phyloP scores from a whole-genome alignment of 2,329 filamentous ascomycete genomes.

The Bertia moriformis region DNA sequence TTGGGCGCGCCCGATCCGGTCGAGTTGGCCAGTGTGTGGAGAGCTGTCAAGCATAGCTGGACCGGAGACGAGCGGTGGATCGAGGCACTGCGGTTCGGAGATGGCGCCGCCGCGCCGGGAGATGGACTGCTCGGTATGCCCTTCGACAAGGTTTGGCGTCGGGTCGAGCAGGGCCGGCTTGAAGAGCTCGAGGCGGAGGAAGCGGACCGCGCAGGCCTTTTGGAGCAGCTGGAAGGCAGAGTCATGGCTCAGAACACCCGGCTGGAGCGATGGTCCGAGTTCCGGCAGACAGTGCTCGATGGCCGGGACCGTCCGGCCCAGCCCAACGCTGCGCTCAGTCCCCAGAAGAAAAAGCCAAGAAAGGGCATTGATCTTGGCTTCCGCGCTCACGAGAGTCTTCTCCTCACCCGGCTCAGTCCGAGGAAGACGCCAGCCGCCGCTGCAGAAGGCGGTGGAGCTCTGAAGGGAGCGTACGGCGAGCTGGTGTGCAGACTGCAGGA shows the following conservation, averaged over 20 bases:
- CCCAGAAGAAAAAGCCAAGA: slow-evolving; percentile 6
- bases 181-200: slow-evolving; percentile 30
- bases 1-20: slow-evolving; percentile 27
- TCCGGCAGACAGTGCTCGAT: slow-evolving; percentile 26
- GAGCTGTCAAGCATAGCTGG: slow-evolving; percentile 60
- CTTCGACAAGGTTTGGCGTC: slow-evolving; percentile 60
- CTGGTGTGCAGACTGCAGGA: slow-evolving; percentile 25
- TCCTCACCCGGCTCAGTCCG: slow-evolving; percentile 19
- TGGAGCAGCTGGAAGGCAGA: slow-evolving; percentile 59
- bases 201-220: slow-evolving; percentile 27
- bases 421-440: slow-evolving; percentile 8
- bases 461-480: slow-evolving; percentile 25
- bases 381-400: slow-evolving; percentile 31
- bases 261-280: slow-evolving; percentile 61
- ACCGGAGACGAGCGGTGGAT: slow-evolving; percentile 64
- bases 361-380: slow-evolving; percentile 39
- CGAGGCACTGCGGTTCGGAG: slow-evolving; percentile 54
- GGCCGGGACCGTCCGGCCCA: slow-evolving; percentile 10
- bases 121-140: slow-evolving; percentile 51
- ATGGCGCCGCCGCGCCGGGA: slow-evolving; percentile 33
- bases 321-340: slow-evolving; percentile 8
- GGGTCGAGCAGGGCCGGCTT: slow-evolving; percentile 43
- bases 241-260: slow-evolving; percentile 53
- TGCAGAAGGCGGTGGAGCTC: slow-evolving; percentile 5
- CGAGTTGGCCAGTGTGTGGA: slow-evolving; percentile 33